Percentiles rank a stretch among this genome's conserved stretches.
These are phyloP conservation scores for Periconia digitata DNA, from an alignment of 2,329 filamentous ascomycete genomes.

Conservation along the genomic window DNA sequence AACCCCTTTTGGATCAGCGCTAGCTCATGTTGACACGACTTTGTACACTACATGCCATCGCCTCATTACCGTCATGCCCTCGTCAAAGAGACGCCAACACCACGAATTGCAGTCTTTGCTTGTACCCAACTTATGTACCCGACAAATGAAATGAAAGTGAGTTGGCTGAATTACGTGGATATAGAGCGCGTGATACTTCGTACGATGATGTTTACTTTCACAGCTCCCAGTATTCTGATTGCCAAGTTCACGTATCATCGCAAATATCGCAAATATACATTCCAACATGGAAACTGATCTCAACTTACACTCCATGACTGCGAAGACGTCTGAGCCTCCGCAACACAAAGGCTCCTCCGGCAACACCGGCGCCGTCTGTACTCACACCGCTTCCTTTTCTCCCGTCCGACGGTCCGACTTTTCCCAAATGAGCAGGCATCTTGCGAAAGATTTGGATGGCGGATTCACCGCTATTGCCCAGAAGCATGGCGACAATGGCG, in stretches of 20 bases:
- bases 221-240: not conserved
- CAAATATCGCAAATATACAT: no score
- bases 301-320: no score
- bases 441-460: constrained; percentile 58
- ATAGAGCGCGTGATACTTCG: not conserved
- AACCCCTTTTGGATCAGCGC: not conserved
- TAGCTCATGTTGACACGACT: no score
- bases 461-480: constrained; percentile 54
- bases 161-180: not conserved
- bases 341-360: constrained; percentile 53
- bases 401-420: constrained; percentile 49
- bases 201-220: not conserved
- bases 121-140: not conserved
- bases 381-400: constrained; percentile 52
- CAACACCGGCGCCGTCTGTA: constrained; percentile 56
- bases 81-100: not conserved
- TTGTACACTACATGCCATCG: not conserved
- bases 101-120: not conserved
- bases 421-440: constrained; percentile 54
- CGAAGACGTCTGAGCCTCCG: constrained; percentile 23
- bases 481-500: constrained; percentile 55
- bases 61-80: not conserved
- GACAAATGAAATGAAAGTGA: not conserved
- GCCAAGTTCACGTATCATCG: not conserved
- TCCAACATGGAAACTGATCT: no score